Evolutionary conservation across 2,329 filamentous ascomycete genomes (phyloP).

Genomic region (Verticillium dahliae): DNA sequence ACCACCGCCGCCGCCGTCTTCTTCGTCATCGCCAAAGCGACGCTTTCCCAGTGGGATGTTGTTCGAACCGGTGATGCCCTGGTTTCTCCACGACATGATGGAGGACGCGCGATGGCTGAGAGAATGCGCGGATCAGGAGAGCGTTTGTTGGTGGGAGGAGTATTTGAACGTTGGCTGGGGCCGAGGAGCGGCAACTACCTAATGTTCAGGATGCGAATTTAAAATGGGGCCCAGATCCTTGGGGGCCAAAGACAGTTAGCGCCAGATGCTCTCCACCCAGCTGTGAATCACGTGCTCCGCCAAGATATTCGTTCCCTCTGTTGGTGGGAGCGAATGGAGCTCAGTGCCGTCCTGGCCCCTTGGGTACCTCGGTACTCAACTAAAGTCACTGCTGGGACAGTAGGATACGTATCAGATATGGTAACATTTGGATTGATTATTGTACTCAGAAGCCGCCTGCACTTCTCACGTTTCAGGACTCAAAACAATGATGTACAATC

Average conservation of each 20-base stretch:
- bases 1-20: conserved; percentile 21
- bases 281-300: too few species aligned
- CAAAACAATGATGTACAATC: too few species aligned
- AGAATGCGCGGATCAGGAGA: neutral
- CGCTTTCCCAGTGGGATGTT: conserved; percentile 91
- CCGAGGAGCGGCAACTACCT: neutral
- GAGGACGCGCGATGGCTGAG: neutral
- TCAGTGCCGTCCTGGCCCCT: too few species aligned
- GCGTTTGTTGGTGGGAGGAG: neutral
- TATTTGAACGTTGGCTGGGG: neutral
- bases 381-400: too few species aligned
- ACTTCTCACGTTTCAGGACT: too few species aligned
- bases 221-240: neutral
- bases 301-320: too few species aligned
- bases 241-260: neutral
- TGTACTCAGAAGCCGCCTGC: too few species aligned
- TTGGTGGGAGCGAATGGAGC: too few species aligned
- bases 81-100: conserved; percentile 61
- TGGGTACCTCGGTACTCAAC: too few species aligned
- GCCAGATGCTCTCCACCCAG: neutral
- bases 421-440: too few species aligned
- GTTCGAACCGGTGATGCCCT: conserved; percentile 95
- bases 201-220: neutral
- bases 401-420: too few species aligned
- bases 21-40: conserved; percentile 67